These are phyloP conservation scores for Tylopilus sp. DNA, from an alignment of 768 basidiomycete genomes.

Conservation along the genomic window DNA sequence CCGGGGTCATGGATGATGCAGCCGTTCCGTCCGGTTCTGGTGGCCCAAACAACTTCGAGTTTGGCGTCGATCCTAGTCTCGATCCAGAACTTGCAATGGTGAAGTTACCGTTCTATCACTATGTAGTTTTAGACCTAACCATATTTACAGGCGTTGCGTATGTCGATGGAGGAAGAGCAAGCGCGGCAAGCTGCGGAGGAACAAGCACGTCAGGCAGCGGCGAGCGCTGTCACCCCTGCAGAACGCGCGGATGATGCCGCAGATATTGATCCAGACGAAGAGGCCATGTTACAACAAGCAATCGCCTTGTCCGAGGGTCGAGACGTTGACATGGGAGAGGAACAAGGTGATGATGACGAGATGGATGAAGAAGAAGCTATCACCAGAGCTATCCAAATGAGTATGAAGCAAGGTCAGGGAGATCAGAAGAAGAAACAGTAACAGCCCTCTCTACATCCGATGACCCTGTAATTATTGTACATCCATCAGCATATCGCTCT, in stretches of 20 bases:
- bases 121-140: neutral
- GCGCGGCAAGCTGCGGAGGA: constrained; percentile 63
- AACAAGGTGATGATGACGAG: constrained; percentile 62
- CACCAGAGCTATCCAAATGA: constrained; percentile 88
- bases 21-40: constrained; percentile 48
- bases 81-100: constrained; percentile 98
- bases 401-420: constrained; percentile 66
- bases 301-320: constrained; percentile 67
- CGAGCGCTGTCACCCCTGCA: constrained; percentile 22
- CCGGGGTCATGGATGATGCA: constrained; percentile 49
- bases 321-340: constrained; percentile 47
- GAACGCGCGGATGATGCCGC: constrained; percentile 31
- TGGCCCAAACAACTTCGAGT: constrained; percentile 65
- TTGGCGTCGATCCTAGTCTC: constrained; percentile 90
- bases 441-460: neutral
- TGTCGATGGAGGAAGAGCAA: constrained; percentile 95
- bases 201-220: constrained; percentile 29
- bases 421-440: constrained; percentile 39
- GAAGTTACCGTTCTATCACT: constrained; percentile 16
- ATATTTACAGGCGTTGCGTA: constrained; percentile 73
- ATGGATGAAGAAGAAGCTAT: constrained; percentile 88
- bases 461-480: neutral
- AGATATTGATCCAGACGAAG: constrained; percentile 70
- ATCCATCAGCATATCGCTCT: constrained; percentile 2
- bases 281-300: constrained; percentile 71